Conservation (phyloP, 306 rosid species). For the Corylus avellana region DNA sequence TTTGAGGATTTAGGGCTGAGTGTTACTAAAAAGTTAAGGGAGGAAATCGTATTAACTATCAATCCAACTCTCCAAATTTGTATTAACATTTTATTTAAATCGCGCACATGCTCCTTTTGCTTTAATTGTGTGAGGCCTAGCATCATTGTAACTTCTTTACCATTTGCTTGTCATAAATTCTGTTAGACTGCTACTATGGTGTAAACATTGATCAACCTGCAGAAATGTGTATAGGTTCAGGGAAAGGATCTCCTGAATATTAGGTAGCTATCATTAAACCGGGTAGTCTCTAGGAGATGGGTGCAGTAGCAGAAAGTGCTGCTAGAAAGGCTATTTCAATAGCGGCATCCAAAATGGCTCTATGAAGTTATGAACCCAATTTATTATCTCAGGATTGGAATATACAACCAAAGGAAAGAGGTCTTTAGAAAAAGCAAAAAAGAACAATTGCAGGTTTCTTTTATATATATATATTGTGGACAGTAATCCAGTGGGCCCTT, state of each 20-base stretch:
- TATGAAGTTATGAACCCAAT: too few species aligned
- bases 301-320: too few species aligned
- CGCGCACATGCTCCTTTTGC: not conserved
- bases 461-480: too few species aligned
- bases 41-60: not conserved
- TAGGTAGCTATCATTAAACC: too few species aligned
- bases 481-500: not conserved
- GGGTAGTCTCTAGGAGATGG: too few species aligned
- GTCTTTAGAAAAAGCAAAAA: too few species aligned
- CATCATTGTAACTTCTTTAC: not conserved
- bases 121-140: not conserved
- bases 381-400: too few species aligned
- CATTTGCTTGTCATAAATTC: conserved; percentile 2
- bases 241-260: too few species aligned
- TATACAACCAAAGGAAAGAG: too few species aligned
- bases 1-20: not conserved
- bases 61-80: not conserved
- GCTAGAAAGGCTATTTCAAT: too few species aligned
- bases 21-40: not conserved
- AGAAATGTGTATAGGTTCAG: too few species aligned
- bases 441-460: not conserved
- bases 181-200: not conserved
- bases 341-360: too few species aligned
- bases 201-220: not conserved
- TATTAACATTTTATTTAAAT: not conserved